Percentiles rank a stretch among this genome's conserved stretches.
Evolutionary conservation across 1,139 yeast genomes (phyloP).

Genomic region (Kodamaea plutei): DNA sequence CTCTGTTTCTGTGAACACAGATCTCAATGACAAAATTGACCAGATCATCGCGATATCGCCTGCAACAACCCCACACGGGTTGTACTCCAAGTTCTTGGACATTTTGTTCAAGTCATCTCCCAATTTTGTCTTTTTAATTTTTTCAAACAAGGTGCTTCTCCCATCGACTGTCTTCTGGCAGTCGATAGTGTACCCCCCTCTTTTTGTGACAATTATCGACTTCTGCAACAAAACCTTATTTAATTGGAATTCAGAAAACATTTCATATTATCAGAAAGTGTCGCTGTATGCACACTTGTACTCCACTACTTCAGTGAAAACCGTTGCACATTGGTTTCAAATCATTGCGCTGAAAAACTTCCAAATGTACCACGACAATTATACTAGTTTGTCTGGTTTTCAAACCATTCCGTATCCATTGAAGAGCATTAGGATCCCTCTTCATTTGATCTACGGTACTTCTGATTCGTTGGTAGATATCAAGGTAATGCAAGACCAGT

Average conservation of each 20-base stretch:
- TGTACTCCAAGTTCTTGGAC: conserved; percentile 72
- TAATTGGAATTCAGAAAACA: conserved; percentile 74
- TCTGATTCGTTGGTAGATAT: conserved; percentile 83
- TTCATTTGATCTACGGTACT: conserved; percentile 75
- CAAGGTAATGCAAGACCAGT: conserved; percentile 59
- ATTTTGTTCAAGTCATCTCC: conserved; percentile 79
- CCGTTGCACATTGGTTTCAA: conserved; percentile 96
- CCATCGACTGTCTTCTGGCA: conserved; percentile 84
- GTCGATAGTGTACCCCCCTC: conserved; percentile 74
- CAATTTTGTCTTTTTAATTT: conserved; percentile 62
- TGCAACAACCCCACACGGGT: conserved; percentile 89
- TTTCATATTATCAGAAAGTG: conserved; percentile 65
- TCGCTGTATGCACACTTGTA: conserved; percentile 80
- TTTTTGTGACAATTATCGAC: conserved; percentile 73
- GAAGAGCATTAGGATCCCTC: conserved; percentile 61
- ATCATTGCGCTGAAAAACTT: conserved; percentile 75
- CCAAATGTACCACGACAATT: conserved; percentile 78
- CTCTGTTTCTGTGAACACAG: conserved; percentile 64
- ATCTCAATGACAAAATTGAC: conserved; percentile 63
- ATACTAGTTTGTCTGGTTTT: conserved; percentile 34
- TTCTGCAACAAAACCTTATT: conserved; percentile 61
- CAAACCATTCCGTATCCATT: conserved; percentile 41
- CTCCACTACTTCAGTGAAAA: conserved; percentile 86
- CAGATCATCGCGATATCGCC: conserved; percentile 83
- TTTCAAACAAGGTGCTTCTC: conserved; percentile 70